Percentiles rank a stretch among this genome's conserved stretches.
These are phyloP conservation scores for Suillus discolor DNA, from an alignment of 768 basidiomycete genomes.

Conservation along the genomic window DNA sequence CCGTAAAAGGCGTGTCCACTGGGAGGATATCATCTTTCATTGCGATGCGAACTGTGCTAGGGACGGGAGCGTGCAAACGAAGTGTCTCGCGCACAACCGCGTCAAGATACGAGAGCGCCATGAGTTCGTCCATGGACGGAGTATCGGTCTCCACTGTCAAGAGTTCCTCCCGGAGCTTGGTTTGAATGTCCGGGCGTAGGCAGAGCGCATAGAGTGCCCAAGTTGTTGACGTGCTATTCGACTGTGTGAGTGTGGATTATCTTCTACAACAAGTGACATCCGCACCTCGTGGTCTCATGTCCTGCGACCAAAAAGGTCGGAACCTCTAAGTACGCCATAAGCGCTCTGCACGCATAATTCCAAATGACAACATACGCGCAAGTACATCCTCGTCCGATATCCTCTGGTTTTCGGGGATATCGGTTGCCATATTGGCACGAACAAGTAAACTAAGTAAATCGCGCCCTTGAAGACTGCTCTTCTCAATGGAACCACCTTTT, in stretches of 20 bases:
- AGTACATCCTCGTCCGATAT: slow-evolving; percentile 67
- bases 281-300: slow-evolving; percentile 57
- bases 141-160: slow-evolving; percentile 51
- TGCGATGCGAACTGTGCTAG: slow-evolving; percentile 44
- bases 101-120: slow-evolving; percentile 71
- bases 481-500: slow-evolving; percentile 34
- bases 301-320: slow-evolving; percentile 64
- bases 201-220: slow-evolving; percentile 66
- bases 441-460: slow-evolving; percentile 65
- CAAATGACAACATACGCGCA: slow-evolving; percentile 42
- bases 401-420: slow-evolving; percentile 54
- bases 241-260: not conserved
- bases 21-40: slow-evolving; percentile 57
- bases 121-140: slow-evolving; percentile 71
- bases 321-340: slow-evolving; percentile 44
- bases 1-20: slow-evolving; percentile 46
- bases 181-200: slow-evolving; percentile 49
- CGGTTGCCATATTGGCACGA: slow-evolving; percentile 64
- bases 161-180: slow-evolving; percentile 60
- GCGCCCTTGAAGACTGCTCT: slow-evolving; percentile 38
- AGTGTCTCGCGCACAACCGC: slow-evolving; percentile 61
- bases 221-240: slow-evolving; percentile 40
- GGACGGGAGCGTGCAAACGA: slow-evolving; percentile 56
- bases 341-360: too few species aligned
- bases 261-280: not conserved